phyloP scores from a whole-genome alignment of 2,329 filamentous ascomycete genomes.

The Hypoxylon sp. region DNA sequence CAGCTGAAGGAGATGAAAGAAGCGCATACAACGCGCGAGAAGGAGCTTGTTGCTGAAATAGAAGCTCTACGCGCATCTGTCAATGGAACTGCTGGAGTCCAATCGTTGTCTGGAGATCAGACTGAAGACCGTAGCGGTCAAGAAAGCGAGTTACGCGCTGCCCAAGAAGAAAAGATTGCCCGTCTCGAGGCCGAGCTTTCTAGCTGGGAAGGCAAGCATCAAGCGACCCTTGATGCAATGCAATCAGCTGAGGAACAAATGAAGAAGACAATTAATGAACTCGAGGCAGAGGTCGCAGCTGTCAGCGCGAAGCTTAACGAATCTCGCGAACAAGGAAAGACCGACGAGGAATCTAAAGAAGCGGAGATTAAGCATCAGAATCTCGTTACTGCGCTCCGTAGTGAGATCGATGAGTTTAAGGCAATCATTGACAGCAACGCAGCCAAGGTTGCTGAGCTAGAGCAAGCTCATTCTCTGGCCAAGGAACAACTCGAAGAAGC shows the following conservation, averaged over 20 bases:
- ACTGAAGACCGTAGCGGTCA: constrained; percentile 51
- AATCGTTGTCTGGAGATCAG: constrained; percentile 32
- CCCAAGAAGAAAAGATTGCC: constrained; percentile 70
- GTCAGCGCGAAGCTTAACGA: constrained; percentile 66
- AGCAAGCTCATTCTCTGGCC: constrained; percentile 76
- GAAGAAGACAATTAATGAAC: constrained; percentile 76
- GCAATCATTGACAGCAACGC: constrained; percentile 77
- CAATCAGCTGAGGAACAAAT: constrained; percentile 80
- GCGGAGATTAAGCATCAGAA: constrained; percentile 69
- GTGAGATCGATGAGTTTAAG: constrained; percentile 86
- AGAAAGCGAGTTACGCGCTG: constrained; percentile 52
- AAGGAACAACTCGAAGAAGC: constrained; percentile 77
- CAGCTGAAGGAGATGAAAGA: constrained; percentile 82
- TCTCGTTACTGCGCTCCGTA: constrained; percentile 72
- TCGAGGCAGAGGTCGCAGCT: constrained; percentile 72
- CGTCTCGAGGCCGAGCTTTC: constrained; percentile 78
- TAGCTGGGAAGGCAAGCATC: constrained; percentile 82
- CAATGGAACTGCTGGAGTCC: constrained; percentile 50
- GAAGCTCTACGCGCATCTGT: constrained; percentile 73
- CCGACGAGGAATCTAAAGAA: constrained; percentile 62
- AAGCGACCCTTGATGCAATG: constrained; percentile 76
- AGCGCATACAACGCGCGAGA: constrained; percentile 78
- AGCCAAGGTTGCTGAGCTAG: constrained; percentile 78
- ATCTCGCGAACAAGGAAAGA: constrained; percentile 58
- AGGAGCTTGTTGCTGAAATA: constrained; percentile 79